These are phyloP conservation scores for Salix brachista DNA, from an alignment of 345 rosid species.

Conservation along the genomic window DNA sequence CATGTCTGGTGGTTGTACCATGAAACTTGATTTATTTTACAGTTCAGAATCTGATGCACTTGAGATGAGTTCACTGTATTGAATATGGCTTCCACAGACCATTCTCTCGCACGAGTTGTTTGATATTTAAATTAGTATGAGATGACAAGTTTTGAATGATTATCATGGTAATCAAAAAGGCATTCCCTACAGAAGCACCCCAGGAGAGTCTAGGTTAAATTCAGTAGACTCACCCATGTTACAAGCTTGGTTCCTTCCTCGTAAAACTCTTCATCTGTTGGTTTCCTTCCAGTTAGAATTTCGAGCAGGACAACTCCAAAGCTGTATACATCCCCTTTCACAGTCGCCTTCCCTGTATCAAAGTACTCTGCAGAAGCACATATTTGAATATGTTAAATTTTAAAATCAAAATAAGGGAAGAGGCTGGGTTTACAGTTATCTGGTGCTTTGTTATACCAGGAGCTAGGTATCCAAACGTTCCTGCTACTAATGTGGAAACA, in stretches of 20 bases:
- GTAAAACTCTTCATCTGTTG: constrained; percentile 69
- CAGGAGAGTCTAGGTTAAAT: neutral
- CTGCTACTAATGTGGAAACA: constrained; percentile 74
- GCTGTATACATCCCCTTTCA: constrained; percentile 84
- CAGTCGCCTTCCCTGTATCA: constrained; percentile 73
- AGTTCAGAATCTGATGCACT: neutral
- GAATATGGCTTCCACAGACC: neutral
- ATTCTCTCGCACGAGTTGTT: neutral
- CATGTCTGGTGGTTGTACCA: neutral
- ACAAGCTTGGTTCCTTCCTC: constrained; percentile 91
- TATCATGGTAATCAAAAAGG: neutral
- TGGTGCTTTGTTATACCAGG: constrained; percentile 43
- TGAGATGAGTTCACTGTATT: neutral
- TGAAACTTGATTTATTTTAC: neutral
- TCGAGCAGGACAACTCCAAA: constrained; percentile 79
- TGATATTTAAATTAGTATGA: neutral
- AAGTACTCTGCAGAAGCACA: constrained; percentile 55
- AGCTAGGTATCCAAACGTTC: constrained; percentile 86
- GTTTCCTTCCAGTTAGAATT: constrained; percentile 72
- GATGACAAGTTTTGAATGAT: neutral
- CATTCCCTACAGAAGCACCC: neutral
- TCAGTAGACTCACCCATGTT: constrained; percentile 55
- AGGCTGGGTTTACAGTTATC: neutral
- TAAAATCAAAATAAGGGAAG: neutral
- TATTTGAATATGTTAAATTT: neutral